Conservation (phyloP, 192 early-diverging fungal species). For the Entrophospora sp. region DNA sequence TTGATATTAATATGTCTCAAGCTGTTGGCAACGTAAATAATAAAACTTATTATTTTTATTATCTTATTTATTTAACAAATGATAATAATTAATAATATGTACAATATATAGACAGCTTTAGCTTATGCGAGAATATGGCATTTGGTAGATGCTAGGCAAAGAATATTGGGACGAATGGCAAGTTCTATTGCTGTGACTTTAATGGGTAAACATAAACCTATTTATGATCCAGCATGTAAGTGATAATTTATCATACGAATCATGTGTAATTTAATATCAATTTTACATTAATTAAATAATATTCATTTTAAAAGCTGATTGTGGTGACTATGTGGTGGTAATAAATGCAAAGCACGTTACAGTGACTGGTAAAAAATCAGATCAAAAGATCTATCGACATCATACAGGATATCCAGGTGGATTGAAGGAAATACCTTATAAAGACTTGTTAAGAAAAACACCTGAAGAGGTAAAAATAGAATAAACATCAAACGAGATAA, state of each 20-base stretch:
- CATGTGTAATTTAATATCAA: neutral
- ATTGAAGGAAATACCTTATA: slow-evolving; percentile 68
- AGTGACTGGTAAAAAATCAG: slow-evolving; percentile 75
- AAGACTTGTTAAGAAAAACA: slow-evolving; percentile 64
- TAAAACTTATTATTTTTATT: too few species aligned
- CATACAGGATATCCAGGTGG: slow-evolving; percentile 84
- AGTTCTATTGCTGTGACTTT: slow-evolving; percentile 80
- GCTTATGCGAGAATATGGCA: slow-evolving; percentile 88
- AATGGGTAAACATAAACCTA: slow-evolving; percentile 96
- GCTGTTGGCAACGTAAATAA: too few species aligned
- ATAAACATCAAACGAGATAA: too few species aligned
- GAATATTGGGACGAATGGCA: slow-evolving; percentile 80
- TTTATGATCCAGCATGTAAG: slow-evolving; percentile 76
- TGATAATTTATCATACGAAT: neutral
- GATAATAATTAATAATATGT: too few species aligned
- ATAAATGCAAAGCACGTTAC: slow-evolving; percentile 77
- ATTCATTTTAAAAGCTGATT: slow-evolving; percentile 54
- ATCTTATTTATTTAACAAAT: too few species aligned
- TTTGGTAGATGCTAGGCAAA: slow-evolving; percentile 78
- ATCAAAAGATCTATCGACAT: slow-evolving; percentile 80
- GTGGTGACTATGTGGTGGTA: slow-evolving; percentile 94
- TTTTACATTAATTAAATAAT: neutral
- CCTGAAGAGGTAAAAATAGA: slow-evolving; percentile 70
- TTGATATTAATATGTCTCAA: too few species aligned
- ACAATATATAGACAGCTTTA: slow-evolving; percentile 67